Evolutionary conservation across 169 alveolate genomes (phyloP), one percentile per base, ranked within the genome.

Genomic region (Eimeria sp.): DNA sequence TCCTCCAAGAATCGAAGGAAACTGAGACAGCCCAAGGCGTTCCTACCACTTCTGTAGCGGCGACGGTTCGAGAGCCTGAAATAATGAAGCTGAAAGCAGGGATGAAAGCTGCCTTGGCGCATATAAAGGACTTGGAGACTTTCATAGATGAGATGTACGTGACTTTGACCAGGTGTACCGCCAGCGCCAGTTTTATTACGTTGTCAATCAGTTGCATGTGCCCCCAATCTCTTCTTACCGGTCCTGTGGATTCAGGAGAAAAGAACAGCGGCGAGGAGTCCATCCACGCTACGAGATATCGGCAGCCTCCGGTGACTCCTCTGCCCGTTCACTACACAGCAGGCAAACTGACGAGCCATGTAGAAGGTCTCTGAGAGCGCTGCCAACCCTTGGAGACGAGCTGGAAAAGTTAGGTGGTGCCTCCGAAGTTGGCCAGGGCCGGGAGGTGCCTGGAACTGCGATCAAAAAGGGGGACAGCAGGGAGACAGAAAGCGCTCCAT

Each of bases 111-210:
- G 92, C 96, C 20, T 86, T 58, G 75, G 96, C 92, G 10, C 96
- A 92, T 45, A 92, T 92, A 3, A 75, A 45, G 70, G 89, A 80
- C 5, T 87, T 92, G 57, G 96, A 92, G 73, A 22, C 54, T 4
- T 92, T 92, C 73, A 92, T 63, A 49, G 96, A 92, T 10, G 96
- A 78, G 34, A 58, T 92, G 96, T 92, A 45, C 7, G 96, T 87
- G 51, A 7, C 67, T 27, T 49, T 49, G 67, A 14, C 4, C 34
- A 78, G n/a, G n/a, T n/a, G 65, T 78, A 5, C 88, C 25, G 67
- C 65, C 47, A 47, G 45, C 10, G n/a, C 13, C 45, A 11, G 25
- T n/a, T n/a, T 5, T 45, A 7, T 25, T 16, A 25, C 51, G 10
- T 5, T 54, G 10, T 54, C 70, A n/a, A n/a, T 45, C 25, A 13